Percentiles rank a stretch among this genome's conserved stretches.
Evolutionary conservation across 768 basidiomycete species (phyloP).

Genomic region (Suillus subalutaceus): DNA sequence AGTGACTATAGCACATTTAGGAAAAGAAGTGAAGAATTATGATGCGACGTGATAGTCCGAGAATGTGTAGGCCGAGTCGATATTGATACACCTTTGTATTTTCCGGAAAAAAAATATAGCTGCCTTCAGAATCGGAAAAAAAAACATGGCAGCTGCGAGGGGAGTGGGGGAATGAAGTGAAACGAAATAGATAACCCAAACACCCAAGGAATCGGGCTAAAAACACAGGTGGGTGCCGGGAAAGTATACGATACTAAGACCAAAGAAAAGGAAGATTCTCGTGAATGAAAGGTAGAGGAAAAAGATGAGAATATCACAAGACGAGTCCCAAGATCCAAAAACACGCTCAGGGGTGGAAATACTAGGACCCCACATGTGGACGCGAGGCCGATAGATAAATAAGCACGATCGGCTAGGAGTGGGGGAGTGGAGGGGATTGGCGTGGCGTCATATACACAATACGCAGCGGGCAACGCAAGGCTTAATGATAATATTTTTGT

Average conservation of each 20-base stretch:
- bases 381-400: slow-evolving; percentile 34
- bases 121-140: background rate
- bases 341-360: slow-evolving; percentile 37
- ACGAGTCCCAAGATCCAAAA: slow-evolving; percentile 45
- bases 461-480: slow-evolving; percentile 28
- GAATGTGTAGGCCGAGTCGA: slow-evolving; percentile 27
- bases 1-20: slow-evolving; percentile 27
- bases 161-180: slow-evolving; percentile 8
- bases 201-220: slow-evolving; percentile 26
- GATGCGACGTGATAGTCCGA: slow-evolving; percentile 38
- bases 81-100: slow-evolving; percentile 34
- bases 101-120: background rate
- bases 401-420: slow-evolving; percentile 26
- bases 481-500: slow-evolving; percentile 18
- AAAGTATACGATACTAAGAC: slow-evolving; percentile 26
- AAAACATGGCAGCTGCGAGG: background rate
- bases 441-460: slow-evolving; percentile 35
- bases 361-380: slow-evolving; percentile 25
- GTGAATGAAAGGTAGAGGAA: slow-evolving; percentile 13
- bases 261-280: slow-evolving; percentile 17
- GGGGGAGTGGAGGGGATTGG: slow-evolving; percentile 22
- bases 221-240: slow-evolving; percentile 25
- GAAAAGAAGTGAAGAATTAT: slow-evolving; percentile 20
- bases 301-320: slow-evolving; percentile 26
- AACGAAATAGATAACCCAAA: slow-evolving; percentile 24